Evolutionary conservation across 2,329 filamentous ascomycete species (phyloP), one percentile per base, ranked within the genome.

Genomic region (Xylaria sp.): DNA sequence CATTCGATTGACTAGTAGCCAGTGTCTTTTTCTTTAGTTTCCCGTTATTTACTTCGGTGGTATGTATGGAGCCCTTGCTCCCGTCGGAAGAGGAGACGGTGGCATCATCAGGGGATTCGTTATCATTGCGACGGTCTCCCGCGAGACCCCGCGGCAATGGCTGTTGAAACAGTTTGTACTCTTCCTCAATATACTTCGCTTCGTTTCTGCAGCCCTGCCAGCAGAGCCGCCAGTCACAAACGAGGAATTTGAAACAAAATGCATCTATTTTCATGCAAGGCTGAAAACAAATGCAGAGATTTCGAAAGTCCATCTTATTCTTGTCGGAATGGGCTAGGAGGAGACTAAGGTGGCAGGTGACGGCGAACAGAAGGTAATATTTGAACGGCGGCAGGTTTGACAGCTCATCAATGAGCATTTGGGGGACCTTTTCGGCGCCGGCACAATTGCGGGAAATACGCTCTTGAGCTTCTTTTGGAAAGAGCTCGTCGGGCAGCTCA

Each of bases 221-320:
- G 79, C 94, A 98, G 70, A 96, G 90, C 70, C 93, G 89, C 94
- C 94, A 98, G 74, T 98, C 91, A 73, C 92, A 92, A 19, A 98
- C 94, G 12, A 98, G 83, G 68, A 97, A 97, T 72, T 94, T 92
- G 84, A 98, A 98, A 76, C 92, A 96, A 76, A 94, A 96, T 0
- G 89, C 89, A 72, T 98, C 94, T 62, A 98, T 95, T 78, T 94
- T 96, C 86, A 98, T 92, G 77, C 93, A 96, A 3, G 94, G 94
- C 77, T 97, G 93, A 78, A 97, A 97, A 80, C 94, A 98, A 70
- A 97, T 96, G 79, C 93, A 96, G 23, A 98, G 82, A 69, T 97
- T 97, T 73, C 92, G 89, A 75, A 94, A 97, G 74, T 96, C 92
- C 94, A 98, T 98, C 81, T 96, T 97, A 84, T 97, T 98, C 81